Conservation (phyloP, 2,329 filamentous ascomycete genomes). For the Hymenoscyphus fraxineus region DNA sequence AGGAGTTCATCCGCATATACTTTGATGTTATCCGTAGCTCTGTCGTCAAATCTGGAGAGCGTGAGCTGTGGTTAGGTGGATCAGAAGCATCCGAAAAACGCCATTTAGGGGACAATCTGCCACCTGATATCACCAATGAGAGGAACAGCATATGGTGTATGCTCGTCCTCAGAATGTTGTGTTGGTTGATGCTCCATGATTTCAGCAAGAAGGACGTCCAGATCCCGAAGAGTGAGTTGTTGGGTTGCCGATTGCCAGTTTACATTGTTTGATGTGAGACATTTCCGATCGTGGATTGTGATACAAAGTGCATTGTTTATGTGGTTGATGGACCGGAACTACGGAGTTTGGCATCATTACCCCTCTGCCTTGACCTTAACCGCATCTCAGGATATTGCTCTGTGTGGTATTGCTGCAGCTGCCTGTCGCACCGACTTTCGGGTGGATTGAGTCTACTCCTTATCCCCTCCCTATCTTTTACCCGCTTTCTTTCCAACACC, state of each 20-base stretch:
- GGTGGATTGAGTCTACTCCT: too few relatives aligned
- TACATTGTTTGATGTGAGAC: background rate
- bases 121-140: background rate
- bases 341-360: background rate
- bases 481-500: too few relatives aligned
- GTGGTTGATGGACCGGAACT: background rate
- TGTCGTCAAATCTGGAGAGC: background rate
- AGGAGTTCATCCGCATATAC: background rate
- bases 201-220: background rate
- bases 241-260: background rate
- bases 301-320: background rate
- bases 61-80: background rate
- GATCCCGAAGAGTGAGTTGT: conserved; percentile 1
- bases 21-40: background rate
- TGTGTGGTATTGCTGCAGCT: too few relatives aligned
- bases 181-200: background rate
- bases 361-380: background rate
- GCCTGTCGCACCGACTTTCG: too few relatives aligned
- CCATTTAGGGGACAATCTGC: background rate
- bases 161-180: background rate
- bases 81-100: background rate
- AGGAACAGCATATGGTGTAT: background rate
- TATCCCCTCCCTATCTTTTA: too few relatives aligned
- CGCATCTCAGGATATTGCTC: background rate
- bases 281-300: background rate